Percentiles rank a stretch among this genome's conserved stretches.
These are phyloP conservation scores for Eutrema japonicum DNA, from an alignment of 345 rosid species.

Conservation along the genomic window DNA sequence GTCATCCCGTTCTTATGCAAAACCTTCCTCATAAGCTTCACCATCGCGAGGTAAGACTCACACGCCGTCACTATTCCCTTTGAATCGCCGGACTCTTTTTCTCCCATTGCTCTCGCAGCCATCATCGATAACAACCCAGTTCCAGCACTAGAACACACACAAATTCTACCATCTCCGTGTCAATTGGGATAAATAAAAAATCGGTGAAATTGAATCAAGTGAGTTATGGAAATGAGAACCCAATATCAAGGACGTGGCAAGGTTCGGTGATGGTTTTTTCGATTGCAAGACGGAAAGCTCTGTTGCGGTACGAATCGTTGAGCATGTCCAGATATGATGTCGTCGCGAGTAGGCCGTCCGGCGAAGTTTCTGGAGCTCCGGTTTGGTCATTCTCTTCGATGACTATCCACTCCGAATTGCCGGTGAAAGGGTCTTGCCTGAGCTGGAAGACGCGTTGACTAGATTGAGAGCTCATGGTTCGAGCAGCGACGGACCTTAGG, in stretches of 20 bases:
- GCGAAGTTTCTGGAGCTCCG: constrained; percentile 28
- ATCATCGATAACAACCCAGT: constrained; percentile 96
- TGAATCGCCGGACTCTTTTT: constrained; percentile 14
- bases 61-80: constrained; percentile 73
- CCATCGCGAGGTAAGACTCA: constrained; percentile 96
- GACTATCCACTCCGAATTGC: constrained; percentile 44
- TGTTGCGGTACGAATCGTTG: constrained; percentile 43
- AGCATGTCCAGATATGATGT: constrained; percentile 49
- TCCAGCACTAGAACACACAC: constrained; percentile 67
- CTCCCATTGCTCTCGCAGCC: constrained; percentile 68
- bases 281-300: constrained; percentile 46
- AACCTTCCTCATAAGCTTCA: constrained; percentile 85
- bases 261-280: constrained; percentile 59
- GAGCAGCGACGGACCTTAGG: constrained; percentile 7
- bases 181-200: background rate
- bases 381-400: constrained; percentile 41
- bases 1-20: constrained; percentile 69
- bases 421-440: constrained; percentile 46
- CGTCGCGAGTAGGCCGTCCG: constrained; percentile 39
- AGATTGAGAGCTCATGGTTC: constrained; percentile 36
- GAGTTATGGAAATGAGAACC: constrained; percentile 51
- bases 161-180: background rate
- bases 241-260: constrained; percentile 88
- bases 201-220: background rate
- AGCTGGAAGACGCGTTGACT: constrained; percentile 48